Evolutionary conservation across 164 flowering plant genomes (phyloP).

Genomic region (Pachysandra terminalis): DNA sequence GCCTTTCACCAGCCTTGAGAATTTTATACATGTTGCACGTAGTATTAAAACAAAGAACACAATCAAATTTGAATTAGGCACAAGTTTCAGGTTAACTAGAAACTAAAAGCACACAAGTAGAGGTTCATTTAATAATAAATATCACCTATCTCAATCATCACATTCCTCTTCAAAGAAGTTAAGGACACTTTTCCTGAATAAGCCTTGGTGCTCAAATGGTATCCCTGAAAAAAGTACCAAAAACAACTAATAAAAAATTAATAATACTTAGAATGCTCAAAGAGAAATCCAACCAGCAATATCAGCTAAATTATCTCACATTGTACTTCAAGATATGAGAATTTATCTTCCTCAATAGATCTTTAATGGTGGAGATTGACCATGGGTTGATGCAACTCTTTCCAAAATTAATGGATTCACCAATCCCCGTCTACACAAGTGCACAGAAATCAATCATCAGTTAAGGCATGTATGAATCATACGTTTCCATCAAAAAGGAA

Average conservation of each 20-base stretch:
- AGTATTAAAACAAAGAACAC: neutral
- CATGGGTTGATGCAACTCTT: conserved; percentile 59
- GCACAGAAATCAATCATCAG: conserved; percentile 1
- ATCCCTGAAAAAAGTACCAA: conserved; percentile 58
- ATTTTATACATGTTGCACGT: neutral
- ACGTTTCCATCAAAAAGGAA: neutral
- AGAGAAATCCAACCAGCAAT: conserved; percentile 2
- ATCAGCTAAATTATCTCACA: conserved; percentile 39
- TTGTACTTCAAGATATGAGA: conserved; percentile 49
- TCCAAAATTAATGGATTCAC: conserved; percentile 18
- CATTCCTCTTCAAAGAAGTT: conserved; percentile 64
- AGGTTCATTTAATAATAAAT: neutral
- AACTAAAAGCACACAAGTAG: neutral
- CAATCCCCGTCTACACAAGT: conserved; percentile 31
- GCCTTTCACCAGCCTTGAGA: neutral
- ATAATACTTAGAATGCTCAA: neutral
- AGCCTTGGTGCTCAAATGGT: conserved; percentile 47
- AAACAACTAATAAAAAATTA: neutral
- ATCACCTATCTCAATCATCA: conserved; percentile 71
- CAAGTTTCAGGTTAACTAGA: neutral
- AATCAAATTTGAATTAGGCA: no score
- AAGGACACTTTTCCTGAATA: conserved; percentile 59
- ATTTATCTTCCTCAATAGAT: conserved; percentile 45
- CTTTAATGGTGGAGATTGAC: conserved; percentile 51
- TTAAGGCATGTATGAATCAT: neutral